Evolutionary conservation across 2,329 filamentous ascomycete species (phyloP).

Genomic region (Pseudocercospora fuligena): DNA sequence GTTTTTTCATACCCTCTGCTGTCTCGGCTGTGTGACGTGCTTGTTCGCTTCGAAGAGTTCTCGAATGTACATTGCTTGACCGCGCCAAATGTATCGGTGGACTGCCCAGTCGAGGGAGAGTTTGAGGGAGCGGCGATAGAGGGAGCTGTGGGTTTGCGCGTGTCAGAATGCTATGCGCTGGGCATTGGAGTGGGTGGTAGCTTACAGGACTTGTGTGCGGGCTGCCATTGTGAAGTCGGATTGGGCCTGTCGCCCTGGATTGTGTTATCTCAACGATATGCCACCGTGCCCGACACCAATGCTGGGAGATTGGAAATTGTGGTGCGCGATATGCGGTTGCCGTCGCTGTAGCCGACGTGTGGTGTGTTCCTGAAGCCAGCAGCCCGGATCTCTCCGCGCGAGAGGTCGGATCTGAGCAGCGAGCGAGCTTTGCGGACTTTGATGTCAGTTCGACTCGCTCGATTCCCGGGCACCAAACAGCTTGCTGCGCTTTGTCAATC

Average conservation of each 20-base stretch:
- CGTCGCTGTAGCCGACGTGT: not conserved
- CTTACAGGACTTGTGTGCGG: slow-evolving; percentile 41
- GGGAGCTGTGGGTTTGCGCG: slow-evolving; percentile 54
- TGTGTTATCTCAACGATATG: not conserved
- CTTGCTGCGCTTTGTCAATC: not conserved
- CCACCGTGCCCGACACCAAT: not conserved
- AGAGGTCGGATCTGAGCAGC: not conserved
- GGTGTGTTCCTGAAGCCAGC: slow-evolving; percentile 2
- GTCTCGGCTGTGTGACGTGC: slow-evolving; percentile 79
- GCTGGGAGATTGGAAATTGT: not conserved
- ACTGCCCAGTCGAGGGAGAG: slow-evolving; percentile 94
- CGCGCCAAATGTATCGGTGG: slow-evolving; percentile 89
- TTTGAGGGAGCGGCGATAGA: slow-evolving; percentile 93
- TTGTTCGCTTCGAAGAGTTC: slow-evolving; percentile 94
- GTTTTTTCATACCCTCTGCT: slow-evolving; percentile 72
- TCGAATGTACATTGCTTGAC: slow-evolving; percentile 94
- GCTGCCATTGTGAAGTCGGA: slow-evolving; percentile 37
- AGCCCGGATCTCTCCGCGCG: not conserved
- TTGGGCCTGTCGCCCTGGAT: not conserved
- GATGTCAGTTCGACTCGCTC: not conserved
- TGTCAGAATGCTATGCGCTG: not conserved
- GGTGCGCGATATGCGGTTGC: slow-evolving; percentile 1
- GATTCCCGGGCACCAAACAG: not conserved
- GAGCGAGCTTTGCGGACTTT: not conserved
- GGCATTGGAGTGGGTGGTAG: slow-evolving; percentile 3